Conservation (phyloP, 163 green algal species). For the Chlorella variabilis region DNA sequence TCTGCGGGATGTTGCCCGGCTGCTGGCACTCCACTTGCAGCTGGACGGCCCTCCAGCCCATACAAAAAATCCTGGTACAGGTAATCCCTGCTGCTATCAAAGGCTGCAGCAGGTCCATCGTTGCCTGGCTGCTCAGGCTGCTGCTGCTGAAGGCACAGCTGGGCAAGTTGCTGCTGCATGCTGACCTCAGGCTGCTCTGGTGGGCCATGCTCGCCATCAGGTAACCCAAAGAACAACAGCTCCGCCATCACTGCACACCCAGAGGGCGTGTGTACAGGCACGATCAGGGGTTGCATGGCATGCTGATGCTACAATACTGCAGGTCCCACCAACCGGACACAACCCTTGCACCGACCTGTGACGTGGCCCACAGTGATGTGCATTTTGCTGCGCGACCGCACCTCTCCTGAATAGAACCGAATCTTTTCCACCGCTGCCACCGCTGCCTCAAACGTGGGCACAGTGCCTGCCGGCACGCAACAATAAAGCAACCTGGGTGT, state of each 20-base stretch:
- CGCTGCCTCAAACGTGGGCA: conserved; percentile 78
- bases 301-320: not conserved
- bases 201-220: conserved; percentile 38
- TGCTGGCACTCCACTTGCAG: not conserved
- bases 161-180: conserved; percentile 38
- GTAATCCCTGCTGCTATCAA: conserved; percentile 62
- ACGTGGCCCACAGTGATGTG: conserved; percentile 88
- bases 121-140: not conserved
- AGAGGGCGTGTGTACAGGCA: not conserved
- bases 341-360: conserved; percentile 65
- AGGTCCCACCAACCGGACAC: not conserved
- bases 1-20: not conserved
- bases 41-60: conserved; percentile 57
- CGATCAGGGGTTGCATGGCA: not conserved
- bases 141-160: conserved; percentile 29
- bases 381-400: conserved; percentile 72
- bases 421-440: conserved; percentile 84
- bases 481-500: not conserved
- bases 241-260: conserved; percentile 73
- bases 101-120: conserved; percentile 26
- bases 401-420: conserved; percentile 75
- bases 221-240: conserved; percentile 78
- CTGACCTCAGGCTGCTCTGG: conserved; percentile 21
- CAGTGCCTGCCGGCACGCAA: conserved; percentile 39
- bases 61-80: conserved; percentile 65